phyloP scores from a whole-genome alignment of 2,329 filamentous ascomycete genomes.

The Clarireedia paspali region DNA sequence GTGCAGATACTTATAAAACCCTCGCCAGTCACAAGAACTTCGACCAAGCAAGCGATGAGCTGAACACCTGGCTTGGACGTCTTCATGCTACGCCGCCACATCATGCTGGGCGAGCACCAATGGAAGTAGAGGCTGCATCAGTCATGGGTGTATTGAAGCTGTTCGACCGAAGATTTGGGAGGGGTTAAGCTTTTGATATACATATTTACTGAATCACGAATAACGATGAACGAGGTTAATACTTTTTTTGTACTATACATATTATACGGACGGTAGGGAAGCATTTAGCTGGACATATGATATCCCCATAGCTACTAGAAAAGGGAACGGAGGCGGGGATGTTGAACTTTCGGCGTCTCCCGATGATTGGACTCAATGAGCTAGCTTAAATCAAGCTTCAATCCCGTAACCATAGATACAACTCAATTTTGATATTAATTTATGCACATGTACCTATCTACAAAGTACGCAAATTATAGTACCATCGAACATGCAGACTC shows the following conservation, averaged over 20 bases:
- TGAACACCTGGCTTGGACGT: conserved; percentile 68
- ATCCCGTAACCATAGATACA: no score
- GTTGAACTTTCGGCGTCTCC: no score
- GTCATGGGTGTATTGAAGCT: conserved; percentile 81
- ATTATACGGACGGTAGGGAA: no score
- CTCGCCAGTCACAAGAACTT: conserved; percentile 71
- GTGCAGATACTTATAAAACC: conserved; percentile 72
- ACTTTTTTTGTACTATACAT: background rate
- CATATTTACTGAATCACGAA: background rate
- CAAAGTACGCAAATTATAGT: no score
- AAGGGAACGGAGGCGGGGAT: no score
- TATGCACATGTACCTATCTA: no score
- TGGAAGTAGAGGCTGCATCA: conserved; percentile 75
- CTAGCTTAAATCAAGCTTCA: no score
- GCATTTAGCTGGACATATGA: no score
- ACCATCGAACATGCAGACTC: no score
- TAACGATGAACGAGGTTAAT: conserved; percentile 3
- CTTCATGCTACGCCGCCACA: conserved; percentile 49
- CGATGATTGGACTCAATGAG: no score
- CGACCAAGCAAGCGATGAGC: conserved; percentile 63
- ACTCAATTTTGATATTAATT: no score
- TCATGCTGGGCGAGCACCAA: conserved; percentile 42
- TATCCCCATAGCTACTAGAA: no score
- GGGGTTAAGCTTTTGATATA: conserved; percentile 23
- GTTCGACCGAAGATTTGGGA: conserved; percentile 68